A percentile compares a stretch with the other conserved stretches of the same genome.
These are phyloP conservation scores for Mucor sp. DNA, from an alignment of 371 early-diverging fungal genomes.

Conservation along the genomic window DNA sequence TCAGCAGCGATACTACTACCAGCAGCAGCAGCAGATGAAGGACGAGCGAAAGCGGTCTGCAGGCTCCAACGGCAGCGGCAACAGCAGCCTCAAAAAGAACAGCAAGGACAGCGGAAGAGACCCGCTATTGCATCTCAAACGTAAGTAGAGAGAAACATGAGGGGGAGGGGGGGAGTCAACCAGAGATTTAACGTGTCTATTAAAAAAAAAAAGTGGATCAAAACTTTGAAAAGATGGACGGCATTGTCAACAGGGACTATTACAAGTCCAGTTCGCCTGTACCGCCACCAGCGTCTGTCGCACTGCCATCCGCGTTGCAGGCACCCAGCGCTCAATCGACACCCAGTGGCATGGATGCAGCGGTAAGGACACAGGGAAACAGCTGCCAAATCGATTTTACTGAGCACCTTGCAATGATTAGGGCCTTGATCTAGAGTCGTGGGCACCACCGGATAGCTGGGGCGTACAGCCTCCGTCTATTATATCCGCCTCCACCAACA, in stretches of 20 bases:
- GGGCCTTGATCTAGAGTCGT: constrained; percentile 44
- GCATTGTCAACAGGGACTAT: constrained; percentile 52
- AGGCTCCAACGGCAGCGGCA: constrained; percentile 9
- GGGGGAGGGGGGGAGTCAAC: too few relatives aligned
- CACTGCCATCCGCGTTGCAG: not conserved
- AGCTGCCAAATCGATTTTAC: too few relatives aligned
- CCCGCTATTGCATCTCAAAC: constrained; percentile 11
- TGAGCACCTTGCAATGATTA: too few relatives aligned
- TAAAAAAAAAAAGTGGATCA: constrained; percentile 52
- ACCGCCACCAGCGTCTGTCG: constrained; percentile 1
- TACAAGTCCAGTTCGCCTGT: constrained; percentile 15
- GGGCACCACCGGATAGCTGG: constrained; percentile 79
- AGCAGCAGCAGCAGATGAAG: constrained; percentile 15
- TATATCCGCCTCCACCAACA: constrained; percentile 6
- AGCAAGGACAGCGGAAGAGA: constrained; percentile 14
- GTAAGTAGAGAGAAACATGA: too few relatives aligned
- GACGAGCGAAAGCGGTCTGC: constrained; percentile 30
- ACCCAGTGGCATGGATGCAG: not conserved
- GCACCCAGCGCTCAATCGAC: not conserved
- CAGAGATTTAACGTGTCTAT: not conserved
- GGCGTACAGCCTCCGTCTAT: constrained; percentile 52
- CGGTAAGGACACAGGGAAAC: not conserved
- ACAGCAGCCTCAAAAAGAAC: constrained; percentile 7
- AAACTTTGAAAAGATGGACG: constrained; percentile 54
- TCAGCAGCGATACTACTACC: constrained; percentile 24